Base-by-base conservation (phyloP, 164 flowering plant species). In the Chimonanthus praecox region DNA sequence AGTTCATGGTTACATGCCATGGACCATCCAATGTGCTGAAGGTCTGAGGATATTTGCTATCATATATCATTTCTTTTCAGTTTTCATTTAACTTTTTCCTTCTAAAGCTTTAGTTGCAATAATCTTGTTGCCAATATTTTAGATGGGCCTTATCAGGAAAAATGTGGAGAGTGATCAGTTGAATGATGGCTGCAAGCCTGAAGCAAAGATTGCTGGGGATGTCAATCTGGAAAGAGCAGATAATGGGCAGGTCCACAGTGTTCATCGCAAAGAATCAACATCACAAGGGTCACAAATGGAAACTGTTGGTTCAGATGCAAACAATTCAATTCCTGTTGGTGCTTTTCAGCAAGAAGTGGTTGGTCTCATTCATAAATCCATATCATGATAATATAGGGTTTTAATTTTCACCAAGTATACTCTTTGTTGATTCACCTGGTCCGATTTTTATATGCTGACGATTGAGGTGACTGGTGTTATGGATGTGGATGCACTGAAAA, bases 61-160 rank as follows among this genome's bases (percentile, higher is more conserved):
- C 48, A 20, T 18, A 33, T 8, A 15, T 45, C 44, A 16, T 66
- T 44, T 9, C 47, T 13, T 13, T 48, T n/a, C 65, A 8, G n/a
- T 5, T n/a, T 8, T 44, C 49, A 46, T 11, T 43, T 63, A 44
- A 7, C 21, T 63, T 63, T 18, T 66, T 15, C 7, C 47, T 15
- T 4, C 16, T 33, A 45, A 43, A 51, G 43, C 10, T 54, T 61
- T 69, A 61, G 51, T 20, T 64, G 47, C 66, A 58, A 49, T 49
- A 3, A 20, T 44, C 18, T 69, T 72, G 43, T 11, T 49, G 51
- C 50, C 45, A 47, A 2, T 48, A 16, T 73, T 61, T 48, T 33
- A 45, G 13, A 49, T 50, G 45, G 47, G 47, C 60, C 58, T 51
- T 86, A 88, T 90, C 82, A 88, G 86, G 71, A 85, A 83, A n/a